Conservation (phyloP, 768 basidiomycete species). For the Tulasnella sp. region DNA sequence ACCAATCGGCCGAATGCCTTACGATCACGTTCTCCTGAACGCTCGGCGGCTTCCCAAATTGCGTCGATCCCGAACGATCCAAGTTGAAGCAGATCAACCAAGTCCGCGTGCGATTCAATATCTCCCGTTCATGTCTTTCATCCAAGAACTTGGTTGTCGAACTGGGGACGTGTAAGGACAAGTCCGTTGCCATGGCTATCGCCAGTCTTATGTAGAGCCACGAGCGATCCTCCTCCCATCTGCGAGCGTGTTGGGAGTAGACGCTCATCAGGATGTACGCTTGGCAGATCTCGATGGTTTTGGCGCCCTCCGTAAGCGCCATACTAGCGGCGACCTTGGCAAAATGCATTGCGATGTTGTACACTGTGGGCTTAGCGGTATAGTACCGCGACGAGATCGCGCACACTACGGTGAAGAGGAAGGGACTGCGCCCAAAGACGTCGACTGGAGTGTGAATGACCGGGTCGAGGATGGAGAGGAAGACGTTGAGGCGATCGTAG, state of each 20-base stretch:
- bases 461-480: conserved; percentile 69
- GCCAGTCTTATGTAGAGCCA: conserved; percentile 86
- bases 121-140: conserved; percentile 71
- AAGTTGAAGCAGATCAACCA: conserved; percentile 90
- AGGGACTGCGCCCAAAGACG: conserved; percentile 70
- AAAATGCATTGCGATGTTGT: conserved; percentile 82
- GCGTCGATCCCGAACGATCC: conserved; percentile 77
- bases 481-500: conserved; percentile 64
- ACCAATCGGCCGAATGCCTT: conserved; percentile 64
- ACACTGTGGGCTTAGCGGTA: conserved; percentile 68
- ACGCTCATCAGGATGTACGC: conserved; percentile 84
- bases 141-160: conserved; percentile 49
- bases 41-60: conserved; percentile 83
- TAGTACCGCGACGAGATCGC: conserved; percentile 79
- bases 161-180: conserved; percentile 68
- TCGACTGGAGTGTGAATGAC: conserved; percentile 67
- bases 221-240: conserved; percentile 85
- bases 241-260: conserved; percentile 65
- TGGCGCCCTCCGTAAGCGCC: conserved; percentile 72
- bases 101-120: conserved; percentile 72
- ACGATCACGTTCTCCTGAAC: conserved; percentile 75
- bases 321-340: conserved; percentile 74
- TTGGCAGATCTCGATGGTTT: conserved; percentile 82
- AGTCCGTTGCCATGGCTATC: conserved; percentile 82
- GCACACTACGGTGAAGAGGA: conserved; percentile 89